A percentile compares a stretch with the other conserved stretches of the same genome.
Evolutionary conservation across 2,329 filamentous ascomycete species (phyloP).

Genomic region (Aspergillus neotritici): DNA sequence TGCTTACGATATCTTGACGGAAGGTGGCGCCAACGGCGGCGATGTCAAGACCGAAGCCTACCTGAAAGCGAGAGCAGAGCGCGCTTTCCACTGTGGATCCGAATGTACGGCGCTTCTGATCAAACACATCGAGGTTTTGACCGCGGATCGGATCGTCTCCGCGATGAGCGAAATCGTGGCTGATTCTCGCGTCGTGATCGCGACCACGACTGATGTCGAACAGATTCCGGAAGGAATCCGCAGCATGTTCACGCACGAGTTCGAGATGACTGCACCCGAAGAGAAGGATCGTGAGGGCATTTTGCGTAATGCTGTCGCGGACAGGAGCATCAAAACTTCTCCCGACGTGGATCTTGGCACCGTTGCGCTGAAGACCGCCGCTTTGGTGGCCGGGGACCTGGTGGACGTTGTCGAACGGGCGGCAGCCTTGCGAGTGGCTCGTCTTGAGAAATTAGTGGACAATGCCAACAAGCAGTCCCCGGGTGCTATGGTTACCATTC

Average conservation of each 20-base stretch:
- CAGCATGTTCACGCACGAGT: slow-evolving; percentile 88
- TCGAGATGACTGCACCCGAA: slow-evolving; percentile 89
- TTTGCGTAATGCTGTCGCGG: slow-evolving; percentile 68
- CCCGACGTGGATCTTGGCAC: slow-evolving; percentile 76
- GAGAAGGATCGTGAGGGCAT: slow-evolving; percentile 89
- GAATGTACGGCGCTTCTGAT: slow-evolving; percentile 80
- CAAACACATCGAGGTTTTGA: slow-evolving; percentile 83
- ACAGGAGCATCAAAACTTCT: slow-evolving; percentile 69
- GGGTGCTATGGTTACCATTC: slow-evolving; percentile 52
- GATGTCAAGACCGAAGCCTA: slow-evolving; percentile 94
- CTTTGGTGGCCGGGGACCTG: slow-evolving; percentile 86
- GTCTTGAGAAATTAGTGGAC: slow-evolving; percentile 66
- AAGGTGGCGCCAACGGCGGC: slow-evolving; percentile 75
- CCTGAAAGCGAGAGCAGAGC: slow-evolving; percentile 77
- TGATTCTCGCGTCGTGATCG: slow-evolving; percentile 77
- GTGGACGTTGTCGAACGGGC: slow-evolving; percentile 92
- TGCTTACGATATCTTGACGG: slow-evolving; percentile 89
- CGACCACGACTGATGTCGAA: slow-evolving; percentile 91
- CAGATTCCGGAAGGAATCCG: slow-evolving; percentile 87
- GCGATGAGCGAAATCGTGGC: slow-evolving; percentile 77
- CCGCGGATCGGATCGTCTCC: slow-evolving; percentile 80
- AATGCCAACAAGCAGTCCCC: slow-evolving; percentile 24
- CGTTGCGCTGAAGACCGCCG: slow-evolving; percentile 91
- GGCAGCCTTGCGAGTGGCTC: slow-evolving; percentile 65
- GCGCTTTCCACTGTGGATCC: slow-evolving; percentile 80